These are phyloP conservation scores for Lagenidium sp. DNA, from an alignment of 352 stramenopile species.

Conservation along the genomic window DNA sequence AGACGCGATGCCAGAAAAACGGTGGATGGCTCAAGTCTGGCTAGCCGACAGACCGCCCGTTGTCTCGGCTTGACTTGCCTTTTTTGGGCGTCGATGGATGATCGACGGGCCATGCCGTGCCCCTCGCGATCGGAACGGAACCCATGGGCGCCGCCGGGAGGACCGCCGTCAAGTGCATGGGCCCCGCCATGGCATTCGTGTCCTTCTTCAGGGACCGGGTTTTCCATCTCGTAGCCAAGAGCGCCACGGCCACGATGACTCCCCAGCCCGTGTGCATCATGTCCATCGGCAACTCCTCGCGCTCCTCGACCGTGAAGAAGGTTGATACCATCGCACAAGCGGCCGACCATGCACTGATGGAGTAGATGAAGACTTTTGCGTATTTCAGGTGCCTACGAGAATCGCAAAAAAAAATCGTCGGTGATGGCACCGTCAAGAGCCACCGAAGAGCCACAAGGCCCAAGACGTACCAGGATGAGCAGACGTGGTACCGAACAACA, in stretches of 20 bases:
- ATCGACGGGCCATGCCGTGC: too few species aligned
- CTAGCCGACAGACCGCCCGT: too few species aligned
- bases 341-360: conserved; percentile 24
- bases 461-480: conserved; percentile 20
- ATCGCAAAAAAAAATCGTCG: neutral
- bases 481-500: conserved; percentile 17
- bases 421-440: neutral
- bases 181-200: too few species aligned
- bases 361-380: conserved; percentile 28
- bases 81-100: too few species aligned
- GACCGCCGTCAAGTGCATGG: too few species aligned
- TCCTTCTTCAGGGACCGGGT: too few species aligned
- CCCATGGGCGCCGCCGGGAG: too few species aligned
- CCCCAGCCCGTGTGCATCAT: conserved; percentile 15
- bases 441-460: neutral
- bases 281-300: conserved; percentile 14
- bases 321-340: conserved; percentile 23
- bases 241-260: neutral
- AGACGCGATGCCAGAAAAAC: conserved; percentile 35
- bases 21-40: conserved; percentile 57
- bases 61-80: too few species aligned
- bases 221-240: too few species aligned
- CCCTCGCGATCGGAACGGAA: too few species aligned
- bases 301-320: conserved; percentile 6
- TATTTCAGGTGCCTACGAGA: conserved; percentile 21